phyloP scores from a whole-genome alignment of 768 basidiomycete genomes.

The Serendipita sp. region DNA sequence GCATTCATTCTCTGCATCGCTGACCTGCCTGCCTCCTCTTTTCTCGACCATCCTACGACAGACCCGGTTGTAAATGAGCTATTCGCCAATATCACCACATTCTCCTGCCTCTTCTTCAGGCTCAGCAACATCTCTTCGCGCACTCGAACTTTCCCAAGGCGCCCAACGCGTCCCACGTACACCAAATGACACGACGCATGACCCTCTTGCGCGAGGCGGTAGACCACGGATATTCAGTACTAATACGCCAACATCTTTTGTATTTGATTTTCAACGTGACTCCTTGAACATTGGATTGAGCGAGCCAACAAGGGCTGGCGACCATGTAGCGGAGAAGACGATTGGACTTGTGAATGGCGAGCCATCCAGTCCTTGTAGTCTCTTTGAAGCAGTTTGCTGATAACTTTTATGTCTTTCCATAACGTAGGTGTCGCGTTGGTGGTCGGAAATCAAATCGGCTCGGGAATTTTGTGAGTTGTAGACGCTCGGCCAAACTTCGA shows the following conservation, averaged over 20 bases:
- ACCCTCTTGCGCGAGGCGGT: not conserved
- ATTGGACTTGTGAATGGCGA: conserved; percentile 64
- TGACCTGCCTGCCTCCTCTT: too few species aligned
- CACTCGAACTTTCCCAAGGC: conserved; percentile 62
- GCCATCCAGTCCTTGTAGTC: conserved; percentile 14
- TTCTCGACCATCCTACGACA: too few species aligned
- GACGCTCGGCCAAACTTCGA: not conserved
- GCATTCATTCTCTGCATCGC: too few species aligned
- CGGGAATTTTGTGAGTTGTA: conserved; percentile 70
- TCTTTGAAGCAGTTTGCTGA: not conserved
- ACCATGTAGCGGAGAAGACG: conserved; percentile 46
- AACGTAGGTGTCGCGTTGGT: conserved; percentile 65
- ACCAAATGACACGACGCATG: conserved; percentile 41
- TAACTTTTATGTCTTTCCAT: not conserved
- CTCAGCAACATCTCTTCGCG: conserved; percentile 61
- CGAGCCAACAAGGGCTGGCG: conserved; percentile 39
- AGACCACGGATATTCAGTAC: conserved; percentile 17
- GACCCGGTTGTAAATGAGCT: not conserved
- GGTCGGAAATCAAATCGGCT: conserved; percentile 67
- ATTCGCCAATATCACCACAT: conserved; percentile 15
- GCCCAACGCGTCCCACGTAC: conserved; percentile 24
- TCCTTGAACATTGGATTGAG: conserved; percentile 68
- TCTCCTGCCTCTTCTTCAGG: conserved; percentile 22
- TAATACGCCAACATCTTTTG: conserved; percentile 21
- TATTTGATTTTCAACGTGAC: conserved; percentile 67